A percentile compares a stretch with the other conserved stretches of the same genome.
Evolutionary conservation across 1,284 basidiomycete species (phyloP).

Genomic region (Cutaneotrichosporon dermatis): DNA sequence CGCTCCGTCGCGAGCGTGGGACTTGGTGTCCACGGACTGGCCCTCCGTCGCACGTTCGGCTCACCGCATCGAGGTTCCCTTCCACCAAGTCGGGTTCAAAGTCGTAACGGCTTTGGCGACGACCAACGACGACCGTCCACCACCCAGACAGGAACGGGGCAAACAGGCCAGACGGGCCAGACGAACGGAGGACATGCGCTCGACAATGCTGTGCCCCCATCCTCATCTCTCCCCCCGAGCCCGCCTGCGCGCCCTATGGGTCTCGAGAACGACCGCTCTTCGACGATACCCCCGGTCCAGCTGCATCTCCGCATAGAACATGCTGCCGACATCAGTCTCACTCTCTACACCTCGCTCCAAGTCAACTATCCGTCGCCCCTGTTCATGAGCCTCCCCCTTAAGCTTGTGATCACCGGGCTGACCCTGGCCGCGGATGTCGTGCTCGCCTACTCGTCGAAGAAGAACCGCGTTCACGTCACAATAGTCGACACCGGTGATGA

Average conservation of each 20-base stretch:
- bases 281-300: constrained; percentile 47
- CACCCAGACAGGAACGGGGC: neutral
- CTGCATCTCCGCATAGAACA: constrained; percentile 50
- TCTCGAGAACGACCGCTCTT: constrained; percentile 11
- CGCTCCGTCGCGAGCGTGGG: constrained; percentile 27
- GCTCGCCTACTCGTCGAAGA: constrained; percentile 81
- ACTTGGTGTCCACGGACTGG: constrained; percentile 20
- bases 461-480: constrained; percentile 74
- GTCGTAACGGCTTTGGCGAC: neutral
- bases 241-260: constrained; percentile 31
- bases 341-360: constrained; percentile 83
- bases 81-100: neutral
- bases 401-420: constrained; percentile 81
- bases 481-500: constrained; percentile 59
- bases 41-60: neutral
- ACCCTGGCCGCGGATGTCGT: constrained; percentile 81
- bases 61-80: neutral
- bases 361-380: constrained; percentile 92
- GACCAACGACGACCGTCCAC: neutral
- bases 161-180: neutral
- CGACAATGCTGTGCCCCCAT: neutral
- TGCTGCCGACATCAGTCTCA: constrained; percentile 52
- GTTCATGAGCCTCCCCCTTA: constrained; percentile 95
- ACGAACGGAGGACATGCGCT: neutral
- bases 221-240: constrained; percentile 24